These are phyloP conservation scores for Fusarium marasasianum DNA, from an alignment of 2,329 filamentous ascomycete genomes.

Conservation along the genomic window DNA sequence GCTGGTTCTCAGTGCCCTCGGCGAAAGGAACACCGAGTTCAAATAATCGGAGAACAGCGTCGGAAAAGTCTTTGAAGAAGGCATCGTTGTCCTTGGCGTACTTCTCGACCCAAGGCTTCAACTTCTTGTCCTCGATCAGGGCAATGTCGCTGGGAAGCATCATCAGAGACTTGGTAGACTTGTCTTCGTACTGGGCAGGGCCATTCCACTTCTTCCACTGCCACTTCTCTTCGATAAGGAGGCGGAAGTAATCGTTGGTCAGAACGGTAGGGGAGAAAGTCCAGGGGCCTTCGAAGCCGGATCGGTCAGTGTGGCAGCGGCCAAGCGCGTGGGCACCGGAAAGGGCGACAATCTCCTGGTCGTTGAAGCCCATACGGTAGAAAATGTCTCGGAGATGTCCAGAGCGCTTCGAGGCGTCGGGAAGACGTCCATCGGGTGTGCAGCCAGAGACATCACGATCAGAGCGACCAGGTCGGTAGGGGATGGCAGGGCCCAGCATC, in stretches of 20 bases:
- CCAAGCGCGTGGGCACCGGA: slow-evolving; percentile 87
- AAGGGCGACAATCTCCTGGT: slow-evolving; percentile 94
- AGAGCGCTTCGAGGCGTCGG: slow-evolving; percentile 80
- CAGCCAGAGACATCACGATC: slow-evolving; percentile 85
- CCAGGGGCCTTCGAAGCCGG: slow-evolving; percentile 89
- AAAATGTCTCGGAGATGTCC: slow-evolving; percentile 93
- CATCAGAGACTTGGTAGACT: slow-evolving; percentile 88
- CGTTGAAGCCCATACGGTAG: slow-evolving; percentile 96
- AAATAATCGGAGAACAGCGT: slow-evolving; percentile 82
- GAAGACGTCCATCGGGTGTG: slow-evolving; percentile 89
- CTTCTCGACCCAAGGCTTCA: slow-evolving; percentile 81
- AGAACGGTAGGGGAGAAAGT: slow-evolving; percentile 90
- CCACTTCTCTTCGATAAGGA: slow-evolving; percentile 94
- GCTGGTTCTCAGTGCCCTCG: slow-evolving; percentile 63
- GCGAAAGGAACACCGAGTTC: slow-evolving; percentile 94
- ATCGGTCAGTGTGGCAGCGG: slow-evolving; percentile 89
- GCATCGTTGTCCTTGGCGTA: slow-evolving; percentile 90
- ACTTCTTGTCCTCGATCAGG: slow-evolving; percentile 86
- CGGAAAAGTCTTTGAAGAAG: slow-evolving; percentile 94
- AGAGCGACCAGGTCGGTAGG: slow-evolving; percentile 85
- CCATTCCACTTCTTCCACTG: slow-evolving; percentile 90
- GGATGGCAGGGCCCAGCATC: slow-evolving; percentile 88
- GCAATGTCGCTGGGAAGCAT: slow-evolving; percentile 96
- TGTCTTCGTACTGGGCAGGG: slow-evolving; percentile 88
- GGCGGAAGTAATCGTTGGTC: slow-evolving; percentile 94